These are phyloP conservation scores for Salix udensis DNA, from an alignment of 345 rosid species.

Conservation along the genomic window DNA sequence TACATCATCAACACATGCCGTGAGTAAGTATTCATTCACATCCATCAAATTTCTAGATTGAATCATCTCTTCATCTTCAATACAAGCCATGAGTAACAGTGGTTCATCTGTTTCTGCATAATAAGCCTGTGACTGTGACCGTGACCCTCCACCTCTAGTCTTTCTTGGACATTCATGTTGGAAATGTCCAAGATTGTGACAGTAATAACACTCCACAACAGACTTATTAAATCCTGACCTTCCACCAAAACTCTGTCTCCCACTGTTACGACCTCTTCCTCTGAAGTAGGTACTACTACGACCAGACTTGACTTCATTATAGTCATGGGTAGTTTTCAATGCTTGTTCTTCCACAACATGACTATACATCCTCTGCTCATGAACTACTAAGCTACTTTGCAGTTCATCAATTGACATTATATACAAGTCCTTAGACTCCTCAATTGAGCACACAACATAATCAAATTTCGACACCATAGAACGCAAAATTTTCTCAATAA, in stretches of 20 bases:
- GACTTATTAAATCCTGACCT: neutral
- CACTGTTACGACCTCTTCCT: neutral
- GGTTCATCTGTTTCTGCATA: too few species aligned
- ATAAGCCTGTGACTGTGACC: too few species aligned
- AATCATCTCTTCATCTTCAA: too few species aligned
- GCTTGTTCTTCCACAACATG: neutral
- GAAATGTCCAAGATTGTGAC: neutral
- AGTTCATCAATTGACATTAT: neutral
- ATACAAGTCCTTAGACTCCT: constrained; percentile 1
- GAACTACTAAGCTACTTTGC: neutral
- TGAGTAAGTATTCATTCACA: too few species aligned
- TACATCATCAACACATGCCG: too few species aligned
- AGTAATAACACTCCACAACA: neutral
- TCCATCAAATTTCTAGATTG: too few species aligned
- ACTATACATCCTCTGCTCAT: neutral
- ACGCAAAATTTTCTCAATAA: neutral
- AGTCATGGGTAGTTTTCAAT: neutral
- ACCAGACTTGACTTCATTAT: too few species aligned
- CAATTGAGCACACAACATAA: neutral
- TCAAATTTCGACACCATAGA: neutral
- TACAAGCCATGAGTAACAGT: too few species aligned
- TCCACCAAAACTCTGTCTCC: neutral
- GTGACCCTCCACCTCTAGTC: too few species aligned
- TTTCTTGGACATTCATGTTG: too few species aligned
- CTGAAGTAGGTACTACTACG: neutral